Evolutionary conservation across 441 rosid species (phyloP).

Genomic region (Mallotus japonicus): DNA sequence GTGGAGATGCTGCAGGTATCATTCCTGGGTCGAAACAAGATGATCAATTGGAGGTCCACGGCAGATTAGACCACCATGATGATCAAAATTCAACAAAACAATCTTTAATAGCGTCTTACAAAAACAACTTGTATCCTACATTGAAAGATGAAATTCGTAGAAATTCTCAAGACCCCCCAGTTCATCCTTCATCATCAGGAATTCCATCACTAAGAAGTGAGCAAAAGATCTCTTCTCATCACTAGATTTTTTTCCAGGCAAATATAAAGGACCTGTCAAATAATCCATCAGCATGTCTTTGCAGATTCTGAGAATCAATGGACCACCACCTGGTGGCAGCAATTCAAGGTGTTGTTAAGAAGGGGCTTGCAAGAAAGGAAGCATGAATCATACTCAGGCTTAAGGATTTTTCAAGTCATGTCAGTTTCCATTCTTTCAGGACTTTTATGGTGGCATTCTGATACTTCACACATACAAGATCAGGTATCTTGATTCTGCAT

Average conservation of each 20-base stretch:
- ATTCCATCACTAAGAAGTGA: conserved; percentile 41
- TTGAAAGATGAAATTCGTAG: conserved; percentile 54
- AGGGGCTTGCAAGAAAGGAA: conserved; percentile 76
- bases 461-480: conserved; percentile 64
- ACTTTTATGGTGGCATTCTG: conserved; percentile 78
- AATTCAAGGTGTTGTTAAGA: conserved; percentile 59
- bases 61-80: conserved; percentile 50
- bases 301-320: conserved; percentile 50
- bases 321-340: conserved; percentile 79
- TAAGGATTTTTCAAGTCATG: conserved; percentile 76
- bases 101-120: conserved; percentile 56
- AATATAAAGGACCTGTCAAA: neutral
- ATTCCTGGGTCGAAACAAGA: conserved; percentile 55
- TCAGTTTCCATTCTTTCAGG: conserved; percentile 80
- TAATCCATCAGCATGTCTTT: neutral
- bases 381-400: conserved; percentile 76
- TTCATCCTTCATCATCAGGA: conserved; percentile 26
- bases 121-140: conserved; percentile 50
- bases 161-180: conserved; percentile 29
- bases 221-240: conserved; percentile 18
- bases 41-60: conserved; percentile 47
- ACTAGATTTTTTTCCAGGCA: no score
- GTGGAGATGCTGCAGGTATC: conserved; percentile 46
- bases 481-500: conserved; percentile 46
- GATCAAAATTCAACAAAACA: conserved; percentile 66